Base-by-base conservation (phyloP, 176 grass and related monocot species). In the Luzula sylvatica region DNA sequence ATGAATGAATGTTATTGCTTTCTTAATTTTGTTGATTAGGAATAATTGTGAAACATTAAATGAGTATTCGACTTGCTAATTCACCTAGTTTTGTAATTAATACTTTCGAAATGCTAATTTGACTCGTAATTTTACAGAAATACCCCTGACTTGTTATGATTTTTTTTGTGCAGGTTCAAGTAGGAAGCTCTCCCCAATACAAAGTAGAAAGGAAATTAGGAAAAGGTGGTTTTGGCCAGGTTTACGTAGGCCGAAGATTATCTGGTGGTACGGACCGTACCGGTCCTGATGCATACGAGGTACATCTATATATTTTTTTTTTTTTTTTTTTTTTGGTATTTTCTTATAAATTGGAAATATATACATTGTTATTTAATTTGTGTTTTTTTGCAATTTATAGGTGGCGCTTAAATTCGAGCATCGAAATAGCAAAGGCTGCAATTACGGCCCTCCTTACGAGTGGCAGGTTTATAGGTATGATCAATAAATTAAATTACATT, bases 381-480 rank as follows among this genome's bases (percentile, higher is more conserved):
- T 32, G 3, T 32, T 32, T 32, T 32, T 32, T 32, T 32, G 50
- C 53, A 15, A 4, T 46, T 23, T 30, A 14, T 74, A 95, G 90
- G 90, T 95, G 44, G 90, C 90, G 56, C 70, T 95, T 50, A 95
- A 95, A 86, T 88, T 95, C 59, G 90, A 95, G 72, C 90, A 95
- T 21, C 90, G 83, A 29, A 95, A 75, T 79, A 95, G 90, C 60
- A 95, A 88, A 66, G 90, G 90, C 32, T 95, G 90, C 77, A 95
- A 79, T 61, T 88, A 82, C 70, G 90, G 90, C 27, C 90, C 90
- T 68, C 90, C 90, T 55, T 95, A 95, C 55, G 90, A 95, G 74
- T 95, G 90, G 90, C 83, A 88, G 53, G 90, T 95, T 47, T 88
- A 95, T 50, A 88, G 76, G 90, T 95, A n/a, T n/a, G n/a, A n/a